These are phyloP conservation scores for Przewalskia tangutica DNA, from an alignment of 257 asterid genomes.

Conservation along the genomic window DNA sequence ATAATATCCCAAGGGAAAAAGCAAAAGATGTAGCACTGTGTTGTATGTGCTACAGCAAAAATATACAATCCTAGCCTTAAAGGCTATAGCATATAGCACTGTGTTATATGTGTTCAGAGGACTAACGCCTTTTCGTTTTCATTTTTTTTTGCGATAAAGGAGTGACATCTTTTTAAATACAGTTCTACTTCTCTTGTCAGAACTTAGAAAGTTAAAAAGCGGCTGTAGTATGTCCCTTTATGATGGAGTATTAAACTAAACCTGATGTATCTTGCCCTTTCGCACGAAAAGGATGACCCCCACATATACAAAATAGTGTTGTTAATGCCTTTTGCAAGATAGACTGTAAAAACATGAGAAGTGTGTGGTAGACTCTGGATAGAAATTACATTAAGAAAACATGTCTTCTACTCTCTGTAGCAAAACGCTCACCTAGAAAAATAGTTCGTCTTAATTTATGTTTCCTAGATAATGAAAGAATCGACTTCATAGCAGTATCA, in stretches of 20 bases:
- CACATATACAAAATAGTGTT: not conserved
- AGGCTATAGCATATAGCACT: no score
- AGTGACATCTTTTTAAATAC: no score
- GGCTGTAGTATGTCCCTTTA: no score
- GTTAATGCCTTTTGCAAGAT: not conserved
- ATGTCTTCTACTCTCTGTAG: not conserved
- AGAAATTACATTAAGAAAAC: not conserved
- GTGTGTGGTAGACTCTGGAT: not conserved
- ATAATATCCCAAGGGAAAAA: not conserved
- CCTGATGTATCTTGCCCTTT: not conserved
- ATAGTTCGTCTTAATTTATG: not conserved
- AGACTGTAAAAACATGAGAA: not conserved
- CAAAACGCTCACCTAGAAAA: not conserved
- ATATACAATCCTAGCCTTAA: no score
- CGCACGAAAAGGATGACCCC: not conserved
- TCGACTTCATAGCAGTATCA: not conserved
- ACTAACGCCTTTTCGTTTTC: no score
- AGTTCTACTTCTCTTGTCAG: no score
- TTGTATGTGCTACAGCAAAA: no score
- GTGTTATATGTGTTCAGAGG: no score
- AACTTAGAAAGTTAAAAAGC: no score
- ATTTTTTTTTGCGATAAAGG: no score
- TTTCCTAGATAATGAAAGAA: not conserved
- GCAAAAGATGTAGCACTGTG: not conserved
- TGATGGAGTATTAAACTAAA: no score